Evolutionary conservation across 768 basidiomycete species (phyloP).

Genomic region (Naganishia onofrii): DNA sequence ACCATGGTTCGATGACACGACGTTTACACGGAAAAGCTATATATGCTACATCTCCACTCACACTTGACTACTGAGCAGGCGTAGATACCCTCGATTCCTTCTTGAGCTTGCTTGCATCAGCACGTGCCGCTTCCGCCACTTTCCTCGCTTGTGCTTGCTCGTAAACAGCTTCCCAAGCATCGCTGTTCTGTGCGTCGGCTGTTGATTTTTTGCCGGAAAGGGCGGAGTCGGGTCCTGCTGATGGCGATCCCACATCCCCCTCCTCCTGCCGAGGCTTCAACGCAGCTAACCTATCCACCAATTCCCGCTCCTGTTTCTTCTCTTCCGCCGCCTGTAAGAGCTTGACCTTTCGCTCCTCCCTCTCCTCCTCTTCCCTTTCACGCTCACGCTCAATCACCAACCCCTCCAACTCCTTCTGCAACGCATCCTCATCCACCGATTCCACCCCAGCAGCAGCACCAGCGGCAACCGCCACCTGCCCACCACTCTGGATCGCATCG

Average conservation of each 20-base stretch:
- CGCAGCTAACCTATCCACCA: constrained; percentile 15
- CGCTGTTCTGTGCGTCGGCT: neutral
- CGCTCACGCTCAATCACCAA: constrained; percentile 58
- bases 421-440: constrained; percentile 57
- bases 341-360: constrained; percentile 31
- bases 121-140: constrained; percentile 5
- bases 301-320: constrained; percentile 5
- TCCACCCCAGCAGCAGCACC: constrained; percentile 50
- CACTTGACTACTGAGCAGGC: neutral
- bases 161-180: constrained; percentile 6
- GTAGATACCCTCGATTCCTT: constrained; percentile 4
- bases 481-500: constrained; percentile 68
- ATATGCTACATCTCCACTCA: neutral
- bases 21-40: neutral
- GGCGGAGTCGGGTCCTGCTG: neutral
- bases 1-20: neutral
- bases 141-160: constrained; percentile 16
- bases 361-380: constrained; percentile 38
- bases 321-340: constrained; percentile 32
- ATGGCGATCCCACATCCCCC: neutral
- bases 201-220: neutral
- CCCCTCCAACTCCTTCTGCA: constrained; percentile 66
- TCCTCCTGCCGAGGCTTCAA: neutral
- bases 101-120: constrained; percentile 10
- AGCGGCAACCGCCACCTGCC: constrained; percentile 60